A percentile compares a stretch with the other conserved stretches of the same genome.
Conservation (phyloP, 257 asterid species). For the Ligustrum vulgare region DNA sequence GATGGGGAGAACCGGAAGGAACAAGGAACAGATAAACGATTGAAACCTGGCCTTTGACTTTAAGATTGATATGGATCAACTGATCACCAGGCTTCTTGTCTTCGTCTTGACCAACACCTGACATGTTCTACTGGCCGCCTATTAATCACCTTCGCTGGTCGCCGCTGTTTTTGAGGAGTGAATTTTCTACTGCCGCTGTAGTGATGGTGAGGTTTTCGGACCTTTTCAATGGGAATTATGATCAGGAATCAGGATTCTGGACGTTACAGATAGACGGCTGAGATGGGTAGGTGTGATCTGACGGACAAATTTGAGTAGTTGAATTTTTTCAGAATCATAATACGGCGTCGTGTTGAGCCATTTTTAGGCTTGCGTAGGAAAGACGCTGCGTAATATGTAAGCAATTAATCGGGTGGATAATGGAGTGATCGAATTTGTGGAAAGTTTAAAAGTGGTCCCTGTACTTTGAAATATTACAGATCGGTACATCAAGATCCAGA, state of each 20-base stretch:
- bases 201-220: background rate
- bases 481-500: background rate
- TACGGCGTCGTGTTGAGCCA: no score
- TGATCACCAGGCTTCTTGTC: slow-evolving; percentile 51
- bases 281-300: background rate
- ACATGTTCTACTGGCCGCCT: slow-evolving; percentile 29
- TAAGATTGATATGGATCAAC: slow-evolving; percentile 46
- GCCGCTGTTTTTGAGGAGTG: background rate
- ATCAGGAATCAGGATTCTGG: background rate
- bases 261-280: background rate
- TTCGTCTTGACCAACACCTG: slow-evolving; percentile 31
- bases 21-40: background rate
- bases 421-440: background rate
- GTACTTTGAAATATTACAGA: background rate
- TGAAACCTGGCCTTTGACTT: slow-evolving; percentile 54
- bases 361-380: no score
- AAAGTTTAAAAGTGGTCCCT: background rate
- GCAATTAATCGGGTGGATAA: background rate
- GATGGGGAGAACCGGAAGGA: background rate
- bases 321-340: no score
- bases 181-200: background rate
- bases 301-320: background rate
- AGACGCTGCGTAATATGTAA: background rate
- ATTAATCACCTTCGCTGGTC: background rate
- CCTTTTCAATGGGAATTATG: background rate